phyloP scores from a whole-genome alignment of 306 rosid species.

The Fragaria iinumae region DNA sequence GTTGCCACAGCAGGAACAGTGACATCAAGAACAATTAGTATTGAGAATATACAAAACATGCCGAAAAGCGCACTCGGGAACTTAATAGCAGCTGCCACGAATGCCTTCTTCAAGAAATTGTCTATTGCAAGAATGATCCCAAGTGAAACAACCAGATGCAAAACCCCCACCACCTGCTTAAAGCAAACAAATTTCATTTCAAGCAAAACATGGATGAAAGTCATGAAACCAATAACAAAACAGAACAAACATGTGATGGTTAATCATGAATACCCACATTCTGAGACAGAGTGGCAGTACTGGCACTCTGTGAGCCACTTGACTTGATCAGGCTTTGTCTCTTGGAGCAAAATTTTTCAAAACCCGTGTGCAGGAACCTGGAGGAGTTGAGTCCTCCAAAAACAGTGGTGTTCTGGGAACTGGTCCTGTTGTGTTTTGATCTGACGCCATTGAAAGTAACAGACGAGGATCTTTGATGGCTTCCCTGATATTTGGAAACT shows the following conservation, averaged over 20 bases:
- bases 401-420: conserved; percentile 8
- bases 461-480: conserved; percentile 18
- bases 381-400: conserved; percentile 22
- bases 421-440: conserved; percentile 5
- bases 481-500: conserved; percentile 7
- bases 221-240: background rate
- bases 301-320: conserved; percentile 38
- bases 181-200: background rate
- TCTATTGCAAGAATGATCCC: conserved; percentile 69
- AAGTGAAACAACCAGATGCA: conserved; percentile 69
- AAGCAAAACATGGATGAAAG: background rate
- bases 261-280: conserved; percentile 17
- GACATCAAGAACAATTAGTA: conserved; percentile 60
- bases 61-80: conserved; percentile 96
- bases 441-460: conserved; percentile 34
- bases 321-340: conserved; percentile 43
- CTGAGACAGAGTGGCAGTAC: conserved; percentile 49
- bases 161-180: conserved; percentile 50
- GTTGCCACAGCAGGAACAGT: conserved; percentile 64
- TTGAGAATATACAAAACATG: conserved; percentile 88
- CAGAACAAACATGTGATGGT: background rate
- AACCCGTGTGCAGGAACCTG: conserved; percentile 42
- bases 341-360: conserved; percentile 21
- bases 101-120: conserved; percentile 58
- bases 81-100: conserved; percentile 71